A percentile compares a stretch with the other conserved stretches of the same genome.
These are phyloP conservation scores for Fusarium abutilonis DNA, from an alignment of 2,329 filamentous ascomycete genomes.

Conservation along the genomic window DNA sequence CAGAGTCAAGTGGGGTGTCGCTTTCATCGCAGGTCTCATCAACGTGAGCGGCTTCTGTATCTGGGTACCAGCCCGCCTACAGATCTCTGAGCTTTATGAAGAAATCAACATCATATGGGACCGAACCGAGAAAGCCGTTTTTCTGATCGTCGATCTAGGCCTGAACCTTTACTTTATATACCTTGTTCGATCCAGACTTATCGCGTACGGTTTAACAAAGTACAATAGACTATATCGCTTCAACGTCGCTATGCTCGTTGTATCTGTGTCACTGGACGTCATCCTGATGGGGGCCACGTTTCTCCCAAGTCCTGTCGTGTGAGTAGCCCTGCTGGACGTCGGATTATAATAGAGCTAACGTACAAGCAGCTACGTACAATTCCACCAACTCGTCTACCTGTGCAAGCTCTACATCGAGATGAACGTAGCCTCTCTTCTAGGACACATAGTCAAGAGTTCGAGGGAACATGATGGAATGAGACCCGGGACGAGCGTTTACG, in stretches of 20 bases:
- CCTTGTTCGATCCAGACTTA: constrained; percentile 24
- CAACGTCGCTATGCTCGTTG: constrained; percentile 24
- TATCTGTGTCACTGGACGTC: constrained; percentile 28
- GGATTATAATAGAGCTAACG: not conserved
- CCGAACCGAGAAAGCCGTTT: constrained; percentile 31
- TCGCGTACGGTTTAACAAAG: constrained; percentile 27
- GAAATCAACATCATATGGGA: constrained; percentile 35
- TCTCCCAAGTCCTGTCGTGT: constrained; percentile 30
- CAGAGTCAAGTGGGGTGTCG: constrained; percentile 27
- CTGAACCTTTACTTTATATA: constrained; percentile 36
- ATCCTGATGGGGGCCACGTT: constrained; percentile 34
- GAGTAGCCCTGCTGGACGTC: not conserved
- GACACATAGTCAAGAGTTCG: constrained; percentile 31
- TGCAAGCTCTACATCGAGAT: constrained; percentile 36
- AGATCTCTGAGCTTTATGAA: constrained; percentile 23
- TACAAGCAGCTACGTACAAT: constrained; percentile 22
- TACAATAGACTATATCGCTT: constrained; percentile 26
- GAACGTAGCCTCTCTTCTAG: constrained; percentile 19
- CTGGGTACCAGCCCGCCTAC: constrained; percentile 28
- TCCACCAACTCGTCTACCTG: constrained; percentile 32
- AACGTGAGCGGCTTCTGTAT: constrained; percentile 34
- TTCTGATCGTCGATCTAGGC: constrained; percentile 21
- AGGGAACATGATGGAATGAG: not conserved
- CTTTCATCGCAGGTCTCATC: constrained; percentile 17
- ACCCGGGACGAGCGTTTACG: not conserved